Evolutionary conservation across 1,284 basidiomycete genomes (phyloP), one percentile per base, ranked within the genome.

Genomic region (Xanthoconium separans): DNA sequence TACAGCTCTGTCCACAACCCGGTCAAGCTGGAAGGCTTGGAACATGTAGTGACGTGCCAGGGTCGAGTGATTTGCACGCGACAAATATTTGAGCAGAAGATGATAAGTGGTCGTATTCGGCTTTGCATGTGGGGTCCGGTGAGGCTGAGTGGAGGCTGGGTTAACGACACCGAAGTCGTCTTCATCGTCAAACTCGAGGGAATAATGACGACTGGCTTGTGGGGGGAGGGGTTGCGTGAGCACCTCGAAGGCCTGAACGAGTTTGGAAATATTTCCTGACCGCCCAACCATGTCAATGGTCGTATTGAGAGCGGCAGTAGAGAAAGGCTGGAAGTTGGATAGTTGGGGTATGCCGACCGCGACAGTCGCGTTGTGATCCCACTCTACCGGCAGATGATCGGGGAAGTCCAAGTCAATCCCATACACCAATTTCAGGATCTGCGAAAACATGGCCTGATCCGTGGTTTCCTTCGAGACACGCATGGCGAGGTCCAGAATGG

Each of bases 171-270:
- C 78, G 60, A 75, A 78, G 56, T 88, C 87, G 41, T 90, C 87
- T 40, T 87, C 85, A 16, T 83, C 81, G 49, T 86, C 82, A 59
- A 84, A 84, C 18, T 78, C 74, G 16, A 74, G 70, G 49, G 79
- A 73, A 48, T 77, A 71, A 51, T 79, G 75, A 58, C 75, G 69
- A 58, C 62, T 71, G 27, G 77, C 72, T 62, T 71, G 62, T 47
- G 72, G 61, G 4, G 81, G 84, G 24, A 91, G 76, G 13, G 87
- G 87, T 44, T 81, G 77, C 0, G 88, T 88, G 56, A 91, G 78
- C 22, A 88, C 84, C 61, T 91, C 89, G 62, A 91, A 92, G 0
- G 83, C 76, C 61, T 84, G 80, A 2, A 91, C 77, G 65, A 91
- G 78, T 62, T 82, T 83, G 4, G 86, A 83, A 47, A 87, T 67